Conservation (phyloP, 139 green algal genomes). For the Yamagishiella unicocca region DNA sequence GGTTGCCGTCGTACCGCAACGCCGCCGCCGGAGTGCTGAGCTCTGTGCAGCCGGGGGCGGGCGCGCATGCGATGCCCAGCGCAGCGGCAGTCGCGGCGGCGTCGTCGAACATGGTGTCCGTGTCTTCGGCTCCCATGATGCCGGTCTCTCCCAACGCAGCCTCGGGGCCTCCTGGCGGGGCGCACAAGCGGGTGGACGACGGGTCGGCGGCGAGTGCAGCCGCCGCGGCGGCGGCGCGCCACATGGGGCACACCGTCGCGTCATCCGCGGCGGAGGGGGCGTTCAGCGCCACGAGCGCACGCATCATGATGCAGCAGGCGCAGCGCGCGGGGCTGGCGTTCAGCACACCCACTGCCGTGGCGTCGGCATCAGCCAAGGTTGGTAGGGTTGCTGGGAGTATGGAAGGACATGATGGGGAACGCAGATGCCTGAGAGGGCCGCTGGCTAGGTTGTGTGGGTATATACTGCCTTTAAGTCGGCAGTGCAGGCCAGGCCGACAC, state of each 20-base stretch:
- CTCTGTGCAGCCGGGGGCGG: not conserved
- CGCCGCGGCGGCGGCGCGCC: constrained; percentile 10
- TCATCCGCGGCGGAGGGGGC: not conserved
- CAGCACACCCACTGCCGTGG: constrained; percentile 9
- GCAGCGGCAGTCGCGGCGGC: not conserved
- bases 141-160: not conserved
- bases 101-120: not conserved
- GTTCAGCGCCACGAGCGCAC: constrained; percentile 24
- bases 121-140: constrained; percentile 1
- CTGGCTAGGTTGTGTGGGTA: too few species aligned
- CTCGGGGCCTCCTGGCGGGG: not conserved
- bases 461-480: too few species aligned
- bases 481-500: too few species aligned
- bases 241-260: constrained; percentile 18
- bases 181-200: constrained; percentile 4
- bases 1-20: constrained; percentile 59
- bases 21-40: constrained; percentile 53
- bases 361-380: constrained; percentile 19
- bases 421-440: too few species aligned
- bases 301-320: constrained; percentile 49
- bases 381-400: not conserved
- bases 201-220: not conserved
- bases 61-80: not conserved
- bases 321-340: constrained; percentile 19
- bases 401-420: too few species aligned